Conservation (phyloP, 257 asterid genomes). For the Handroanthus guayacan region DNA sequence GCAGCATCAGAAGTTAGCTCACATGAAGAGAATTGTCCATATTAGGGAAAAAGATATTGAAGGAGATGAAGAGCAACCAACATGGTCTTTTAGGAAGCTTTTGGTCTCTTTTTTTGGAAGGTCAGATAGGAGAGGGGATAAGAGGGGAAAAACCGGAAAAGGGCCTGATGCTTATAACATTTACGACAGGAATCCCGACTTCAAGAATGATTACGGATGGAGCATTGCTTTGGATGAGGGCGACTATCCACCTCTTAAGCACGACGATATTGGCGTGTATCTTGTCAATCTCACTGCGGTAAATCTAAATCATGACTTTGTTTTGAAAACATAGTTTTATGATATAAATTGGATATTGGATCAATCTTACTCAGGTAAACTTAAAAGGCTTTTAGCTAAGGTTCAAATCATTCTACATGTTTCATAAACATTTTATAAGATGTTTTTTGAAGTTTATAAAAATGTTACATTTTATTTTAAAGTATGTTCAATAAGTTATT, state of each 20-base stretch:
- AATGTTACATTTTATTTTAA: no score
- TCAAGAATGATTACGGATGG: constrained; percentile 76
- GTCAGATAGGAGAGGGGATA: constrained; percentile 24
- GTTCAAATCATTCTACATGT: no score
- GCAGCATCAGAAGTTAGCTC: constrained; percentile 44
- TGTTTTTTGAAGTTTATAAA: no score
- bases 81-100: constrained; percentile 71
- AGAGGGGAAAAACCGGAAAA: constrained; percentile 30
- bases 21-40: constrained; percentile 55
- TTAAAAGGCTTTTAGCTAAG: no score
- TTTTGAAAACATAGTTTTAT: no score
- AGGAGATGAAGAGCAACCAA: constrained; percentile 31
- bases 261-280: constrained; percentile 62
- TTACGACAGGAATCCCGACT: constrained; percentile 60
- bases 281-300: constrained; percentile 86
- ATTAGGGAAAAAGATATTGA: constrained; percentile 29
- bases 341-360: no score
- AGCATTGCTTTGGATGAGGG: constrained; percentile 69
- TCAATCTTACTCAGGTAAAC: no score
- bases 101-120: constrained; percentile 50
- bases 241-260: constrained; percentile 65
- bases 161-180: constrained; percentile 74
- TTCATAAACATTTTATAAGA: no score
- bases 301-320: not conserved
- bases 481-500: no score